A percentile compares a stretch with the other conserved stretches of the same genome.
These are phyloP conservation scores for Debaryomyces fabryi DNA, from an alignment of 1,139 yeast genomes.

Conservation along the genomic window DNA sequence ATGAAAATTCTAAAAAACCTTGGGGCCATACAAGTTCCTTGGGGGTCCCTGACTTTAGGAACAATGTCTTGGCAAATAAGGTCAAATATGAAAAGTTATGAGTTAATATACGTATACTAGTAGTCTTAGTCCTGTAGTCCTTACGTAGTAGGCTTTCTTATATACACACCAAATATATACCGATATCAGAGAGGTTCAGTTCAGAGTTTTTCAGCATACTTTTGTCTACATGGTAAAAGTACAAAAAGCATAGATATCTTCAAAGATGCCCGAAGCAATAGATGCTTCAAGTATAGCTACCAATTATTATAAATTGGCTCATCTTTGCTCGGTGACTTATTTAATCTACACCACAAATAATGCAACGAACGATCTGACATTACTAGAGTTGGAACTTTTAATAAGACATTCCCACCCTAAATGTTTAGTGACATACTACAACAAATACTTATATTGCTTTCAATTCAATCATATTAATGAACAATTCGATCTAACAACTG, in stretches of 20 bases:
- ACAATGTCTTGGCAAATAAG: slow-evolving; percentile 33
- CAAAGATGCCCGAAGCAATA: slow-evolving; percentile 21
- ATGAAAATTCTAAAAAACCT: slow-evolving; percentile 34
- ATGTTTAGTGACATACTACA: slow-evolving; percentile 58
- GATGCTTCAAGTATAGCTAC: slow-evolving; percentile 35
- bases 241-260: not conserved
- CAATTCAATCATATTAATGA: slow-evolving; percentile 44
- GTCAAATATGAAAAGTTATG: slow-evolving; percentile 23
- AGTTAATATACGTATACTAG: slow-evolving; percentile 21
- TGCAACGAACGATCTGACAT: slow-evolving; percentile 35
- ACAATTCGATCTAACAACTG: slow-evolving; percentile 28
- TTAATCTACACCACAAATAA: slow-evolving; percentile 31
- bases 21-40: slow-evolving; percentile 44
- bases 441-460: slow-evolving; percentile 63
- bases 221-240: not conserved
- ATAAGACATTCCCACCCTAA: slow-evolving; percentile 55
- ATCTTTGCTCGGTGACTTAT: slow-evolving; percentile 34
- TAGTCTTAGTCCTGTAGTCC: slow-evolving; percentile 29
- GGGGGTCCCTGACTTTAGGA: slow-evolving; percentile 34
- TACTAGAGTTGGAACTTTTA: slow-evolving; percentile 62
- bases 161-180: slow-evolving; percentile 6
- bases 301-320: slow-evolving; percentile 47
- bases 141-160: slow-evolving; percentile 16
- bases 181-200: slow-evolving; percentile 3
- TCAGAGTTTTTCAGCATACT: not conserved